Evolutionary conservation across 148 eudicot genomes (phyloP).

Genomic region (Cornus suecica): DNA sequence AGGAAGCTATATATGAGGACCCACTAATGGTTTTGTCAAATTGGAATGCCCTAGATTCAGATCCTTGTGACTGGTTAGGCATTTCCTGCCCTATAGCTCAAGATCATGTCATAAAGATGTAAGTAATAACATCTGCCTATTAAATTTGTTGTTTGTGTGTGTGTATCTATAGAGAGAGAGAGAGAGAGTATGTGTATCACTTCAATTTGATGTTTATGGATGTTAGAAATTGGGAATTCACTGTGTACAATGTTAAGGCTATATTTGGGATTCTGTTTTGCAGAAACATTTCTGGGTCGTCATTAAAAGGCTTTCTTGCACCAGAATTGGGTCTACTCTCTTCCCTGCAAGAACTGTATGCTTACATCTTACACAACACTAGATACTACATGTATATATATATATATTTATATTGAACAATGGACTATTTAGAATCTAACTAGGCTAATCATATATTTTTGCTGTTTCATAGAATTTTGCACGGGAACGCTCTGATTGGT

Average conservation of each 20-base stretch:
- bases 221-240: not conserved
- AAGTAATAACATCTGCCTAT: conserved; percentile 27
- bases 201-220: not conserved
- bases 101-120: conserved; percentile 76
- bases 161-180: not conserved
- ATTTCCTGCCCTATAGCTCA: conserved; percentile 55
- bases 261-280: conserved; percentile 14
- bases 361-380: not conserved
- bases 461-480: conserved; percentile 51
- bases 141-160: not conserved
- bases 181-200: not conserved
- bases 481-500: conserved; percentile 68
- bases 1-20: conserved; percentile 89
- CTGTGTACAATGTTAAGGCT: not conserved
- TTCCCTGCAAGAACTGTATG: conserved; percentile 76
- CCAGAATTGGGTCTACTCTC: conserved; percentile 63
- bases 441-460: conserved; percentile 11
- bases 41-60: conserved; percentile 79
- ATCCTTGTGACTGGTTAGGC: conserved; percentile 86
- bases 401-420: not conserved
- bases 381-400: too few relatives aligned
- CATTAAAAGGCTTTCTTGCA: conserved; percentile 81
- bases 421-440: not conserved
- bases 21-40: conserved; percentile 68
- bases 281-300: conserved; percentile 84